phyloP scores from a whole-genome alignment of 768 basidiomycete species.

The Lactarius pseudohatsudake region DNA sequence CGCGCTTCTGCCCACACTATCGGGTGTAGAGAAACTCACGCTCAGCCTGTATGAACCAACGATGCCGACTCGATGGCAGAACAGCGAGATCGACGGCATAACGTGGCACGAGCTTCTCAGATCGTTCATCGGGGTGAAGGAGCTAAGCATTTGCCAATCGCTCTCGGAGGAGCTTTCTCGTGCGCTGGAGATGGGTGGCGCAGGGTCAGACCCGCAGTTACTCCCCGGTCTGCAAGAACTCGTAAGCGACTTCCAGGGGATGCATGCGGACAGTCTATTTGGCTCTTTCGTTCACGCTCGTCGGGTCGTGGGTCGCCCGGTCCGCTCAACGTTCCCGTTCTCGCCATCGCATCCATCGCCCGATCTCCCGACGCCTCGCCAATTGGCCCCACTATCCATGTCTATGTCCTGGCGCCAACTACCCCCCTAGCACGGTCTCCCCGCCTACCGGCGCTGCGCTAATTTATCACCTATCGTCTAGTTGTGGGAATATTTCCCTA shows the following conservation, averaged over 20 bases:
- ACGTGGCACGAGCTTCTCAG: not conserved
- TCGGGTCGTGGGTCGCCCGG: not conserved
- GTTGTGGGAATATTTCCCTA: no score
- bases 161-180: not conserved
- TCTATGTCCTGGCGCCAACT: no score
- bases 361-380: no score
- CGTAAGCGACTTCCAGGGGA: not conserved
- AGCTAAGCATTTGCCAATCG: not conserved
- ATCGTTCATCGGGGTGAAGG: not conserved
- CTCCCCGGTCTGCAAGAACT: no score
- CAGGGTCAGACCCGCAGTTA: no score
- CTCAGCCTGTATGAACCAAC: not conserved
- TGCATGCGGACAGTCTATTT: not conserved
- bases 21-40: not conserved
- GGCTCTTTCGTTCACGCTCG: not conserved
- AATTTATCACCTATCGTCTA: no score
- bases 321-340: not conserved
- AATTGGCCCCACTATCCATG: no score
- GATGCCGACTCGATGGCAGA: not conserved
- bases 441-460: no score
- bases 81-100: not conserved
- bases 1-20: conserved; percentile 1
- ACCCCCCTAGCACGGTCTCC: no score
- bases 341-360: no score
- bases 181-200: no score